Conservation (phyloP, 495 filamentous ascomycete species). For the Penicillium daleae region DNA sequence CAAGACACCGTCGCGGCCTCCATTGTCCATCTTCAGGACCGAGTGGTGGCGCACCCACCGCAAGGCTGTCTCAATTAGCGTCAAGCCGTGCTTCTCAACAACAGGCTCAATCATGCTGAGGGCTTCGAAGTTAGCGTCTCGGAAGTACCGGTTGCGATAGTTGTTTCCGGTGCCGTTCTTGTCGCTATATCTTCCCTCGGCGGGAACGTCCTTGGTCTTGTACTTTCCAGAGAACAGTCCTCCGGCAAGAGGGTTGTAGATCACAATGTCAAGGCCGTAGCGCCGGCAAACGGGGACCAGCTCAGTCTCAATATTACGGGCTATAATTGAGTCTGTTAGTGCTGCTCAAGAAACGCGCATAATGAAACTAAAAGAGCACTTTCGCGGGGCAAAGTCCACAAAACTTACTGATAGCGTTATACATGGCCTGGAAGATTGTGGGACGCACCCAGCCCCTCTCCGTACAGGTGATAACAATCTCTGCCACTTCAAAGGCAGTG, state of each 20-base stretch:
- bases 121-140: slow-evolving; percentile 76
- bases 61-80: slow-evolving; percentile 80
- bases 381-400: too few species aligned
- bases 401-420: slow-evolving; percentile 64
- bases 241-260: slow-evolving; percentile 90
- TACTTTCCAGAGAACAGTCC: slow-evolving; percentile 87
- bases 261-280: slow-evolving; percentile 83
- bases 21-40: slow-evolving; percentile 70
- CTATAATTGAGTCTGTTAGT: slow-evolving; percentile 56
- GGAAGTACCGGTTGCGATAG: slow-evolving; percentile 84
- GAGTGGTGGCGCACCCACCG: slow-evolving; percentile 85
- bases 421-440: slow-evolving; percentile 67
- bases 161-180: slow-evolving; percentile 53
- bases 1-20: slow-evolving; percentile 76
- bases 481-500: slow-evolving; percentile 88
- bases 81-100: slow-evolving; percentile 73
- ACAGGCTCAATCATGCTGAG: slow-evolving; percentile 74
- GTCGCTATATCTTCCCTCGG: slow-evolving; percentile 71
- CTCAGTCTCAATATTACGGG: slow-evolving; percentile 78
- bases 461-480: slow-evolving; percentile 81
- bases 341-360: not conserved
- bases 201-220: slow-evolving; percentile 69
- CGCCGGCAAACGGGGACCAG: slow-evolving; percentile 78
- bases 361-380: slow-evolving; percentile 9
- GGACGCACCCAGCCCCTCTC: slow-evolving; percentile 72